Conservation (phyloP, 305 asterid species). For the Fraxinus nigra region DNA sequence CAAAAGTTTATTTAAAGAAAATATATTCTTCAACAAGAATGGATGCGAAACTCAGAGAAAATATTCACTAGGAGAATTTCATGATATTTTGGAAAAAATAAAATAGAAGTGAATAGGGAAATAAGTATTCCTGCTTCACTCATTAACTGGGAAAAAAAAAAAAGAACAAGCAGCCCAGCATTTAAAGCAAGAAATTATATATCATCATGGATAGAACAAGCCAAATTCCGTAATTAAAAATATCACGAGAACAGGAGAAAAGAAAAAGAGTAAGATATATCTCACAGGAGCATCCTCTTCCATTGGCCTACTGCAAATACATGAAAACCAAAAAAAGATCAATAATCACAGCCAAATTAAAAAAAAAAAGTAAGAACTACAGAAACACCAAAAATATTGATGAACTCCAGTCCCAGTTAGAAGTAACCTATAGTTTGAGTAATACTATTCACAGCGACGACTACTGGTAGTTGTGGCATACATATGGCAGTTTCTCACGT, state of each 20-base stretch:
- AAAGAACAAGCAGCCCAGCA: not conserved
- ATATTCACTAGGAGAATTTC: not conserved
- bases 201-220: not conserved
- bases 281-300: conserved; percentile 85
- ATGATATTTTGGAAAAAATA: not conserved
- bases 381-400: not conserved
- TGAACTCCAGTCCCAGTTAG: not conserved
- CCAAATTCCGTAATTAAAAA: not conserved
- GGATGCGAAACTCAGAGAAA: not conserved
- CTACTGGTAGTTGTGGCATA: no score
- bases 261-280: conserved; percentile 4
- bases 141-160: not conserved
- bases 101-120: not conserved
- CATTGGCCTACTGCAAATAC: conserved; percentile 71
- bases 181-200: not conserved
- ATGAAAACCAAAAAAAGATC: conserved; percentile 14
- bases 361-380: not conserved
- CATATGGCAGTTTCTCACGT: no score
- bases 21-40: not conserved
- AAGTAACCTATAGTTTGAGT: not conserved
- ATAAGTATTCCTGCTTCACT: not conserved
- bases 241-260: not conserved
- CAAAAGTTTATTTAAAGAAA: not conserved
- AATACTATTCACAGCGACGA: no score
- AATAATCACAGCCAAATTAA: conserved; percentile 9